Evolutionary conservation across 2,329 filamentous ascomycete genomes (phyloP), one percentile per base, ranked within the genome.

Genomic region (Calonectria multiphialidica): DNA sequence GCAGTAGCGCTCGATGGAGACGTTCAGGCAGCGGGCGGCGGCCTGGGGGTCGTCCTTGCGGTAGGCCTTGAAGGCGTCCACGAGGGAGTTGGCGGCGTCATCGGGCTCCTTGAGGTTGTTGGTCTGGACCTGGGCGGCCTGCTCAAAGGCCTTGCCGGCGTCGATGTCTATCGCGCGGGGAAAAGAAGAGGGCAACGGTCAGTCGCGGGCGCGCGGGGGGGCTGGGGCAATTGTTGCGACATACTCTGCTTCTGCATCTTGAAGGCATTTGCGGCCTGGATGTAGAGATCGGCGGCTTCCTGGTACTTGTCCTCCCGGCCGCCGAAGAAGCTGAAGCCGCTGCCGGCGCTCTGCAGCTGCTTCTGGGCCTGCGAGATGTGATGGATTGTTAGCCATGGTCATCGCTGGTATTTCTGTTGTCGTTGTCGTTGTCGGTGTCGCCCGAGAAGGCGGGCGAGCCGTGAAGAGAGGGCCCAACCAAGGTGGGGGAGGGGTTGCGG

Each of bases 51-150:
- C 92, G 66, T 94, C 92, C 85, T 95, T 97, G 80, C 93, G 91
- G 87, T 98, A 98, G 72, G 95, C 93, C 88, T 98, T 98, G 90
- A 96, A 98, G 65, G 97, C 97, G 83, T 98, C 96, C 80, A 93
- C 91, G 73, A 95, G 87, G 59, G 93, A 93, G 85, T 98, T 97
- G 75, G 96, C 96, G 59, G 95, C 95, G 82, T 98, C 97, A 82
- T 98, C 95, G 49, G 94, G 94, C 81, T 98, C 96, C 82, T 95
- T 97, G 63, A 98, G 90, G 79, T 96, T 93, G 76, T 92, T 89
- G 62, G 87, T 90, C 83, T 98, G 95, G 72, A 98, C 92, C 50
- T 90, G 84, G n/a, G 95, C 96, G 15, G 95, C 95, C 83, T 93
- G 90, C 83, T 98, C 95, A 77, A 98, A 98, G 15, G 95, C 93